These are phyloP conservation scores for Deinandra increscens DNA, from an alignment of 129 eudicot species.

Conservation along the genomic window DNA sequence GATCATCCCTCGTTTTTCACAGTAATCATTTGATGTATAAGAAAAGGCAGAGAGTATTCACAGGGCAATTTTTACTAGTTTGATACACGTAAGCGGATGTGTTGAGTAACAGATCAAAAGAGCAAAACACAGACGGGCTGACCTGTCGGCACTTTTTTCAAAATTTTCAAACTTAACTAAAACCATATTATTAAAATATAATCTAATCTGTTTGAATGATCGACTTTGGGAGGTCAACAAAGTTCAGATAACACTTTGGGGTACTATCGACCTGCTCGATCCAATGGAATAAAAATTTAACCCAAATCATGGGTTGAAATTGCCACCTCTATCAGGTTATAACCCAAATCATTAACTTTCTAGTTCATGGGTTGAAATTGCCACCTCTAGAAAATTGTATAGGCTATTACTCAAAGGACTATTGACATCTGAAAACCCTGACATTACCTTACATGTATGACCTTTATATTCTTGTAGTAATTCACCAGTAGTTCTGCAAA, in stretches of 20 bases:
- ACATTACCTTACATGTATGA: slow-evolving; percentile 85
- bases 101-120: neutral
- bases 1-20: neutral
- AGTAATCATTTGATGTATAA: neutral
- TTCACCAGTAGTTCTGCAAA: slow-evolving; percentile 85
- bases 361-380: neutral
- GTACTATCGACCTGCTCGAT: neutral
- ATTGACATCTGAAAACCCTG: slow-evolving; percentile 3
- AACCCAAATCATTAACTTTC: neutral
- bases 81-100: neutral
- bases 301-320: neutral
- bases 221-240: neutral
- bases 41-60: neutral
- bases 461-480: slow-evolving; percentile 95
- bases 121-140: neutral
- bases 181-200: neutral
- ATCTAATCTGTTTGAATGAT: neutral
- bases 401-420: neutral
- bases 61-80: neutral
- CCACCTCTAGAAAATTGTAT: neutral
- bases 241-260: neutral
- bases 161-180: neutral
- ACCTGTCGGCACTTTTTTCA: neutral
- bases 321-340: neutral
- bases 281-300: no score